Conservation (phyloP, 306 rosid genomes). For the Canavalia gladiata region DNA sequence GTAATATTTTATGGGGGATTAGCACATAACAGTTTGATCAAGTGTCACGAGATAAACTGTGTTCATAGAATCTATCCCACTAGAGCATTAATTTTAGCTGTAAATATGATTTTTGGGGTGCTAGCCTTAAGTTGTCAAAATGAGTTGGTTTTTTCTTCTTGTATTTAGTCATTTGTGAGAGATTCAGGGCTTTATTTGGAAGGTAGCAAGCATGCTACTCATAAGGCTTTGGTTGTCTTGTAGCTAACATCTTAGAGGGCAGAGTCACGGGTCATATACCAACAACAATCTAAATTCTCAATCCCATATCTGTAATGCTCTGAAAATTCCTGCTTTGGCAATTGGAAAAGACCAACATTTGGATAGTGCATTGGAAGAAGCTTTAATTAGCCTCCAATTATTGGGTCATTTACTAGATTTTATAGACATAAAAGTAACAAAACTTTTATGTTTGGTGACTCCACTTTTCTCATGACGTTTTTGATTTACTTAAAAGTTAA, state of each 20-base stretch:
- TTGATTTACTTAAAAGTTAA: background rate
- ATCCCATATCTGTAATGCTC: constrained; percentile 37
- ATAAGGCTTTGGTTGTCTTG: constrained; percentile 50
- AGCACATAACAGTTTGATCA: constrained; percentile 29
- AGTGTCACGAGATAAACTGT: constrained; percentile 46
- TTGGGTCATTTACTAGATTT: constrained; percentile 40
- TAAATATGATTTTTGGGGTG: constrained; percentile 8
- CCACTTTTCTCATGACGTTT: background rate
- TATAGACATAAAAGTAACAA: constrained; percentile 16
- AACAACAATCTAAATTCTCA: constrained; percentile 40
- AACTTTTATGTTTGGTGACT: constrained; percentile 12
- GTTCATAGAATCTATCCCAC: constrained; percentile 32
- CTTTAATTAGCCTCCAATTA: constrained; percentile 39
- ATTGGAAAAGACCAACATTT: constrained; percentile 34
- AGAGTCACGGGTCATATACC: constrained; percentile 57
- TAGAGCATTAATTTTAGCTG: constrained; percentile 4
- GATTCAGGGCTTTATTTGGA: constrained; percentile 51
- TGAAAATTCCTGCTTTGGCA: constrained; percentile 34
- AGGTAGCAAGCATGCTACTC: constrained; percentile 44
- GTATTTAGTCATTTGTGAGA: constrained; percentile 36
- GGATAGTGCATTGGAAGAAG: constrained; percentile 32
- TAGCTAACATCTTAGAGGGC: constrained; percentile 38
- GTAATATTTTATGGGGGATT: constrained; percentile 20
- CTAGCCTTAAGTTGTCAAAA: constrained; percentile 25
- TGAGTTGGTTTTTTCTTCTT: constrained; percentile 52